Evolutionary conservation across 345 rosid genomes (phyloP).

Genomic region (Camelina neglecta): DNA sequence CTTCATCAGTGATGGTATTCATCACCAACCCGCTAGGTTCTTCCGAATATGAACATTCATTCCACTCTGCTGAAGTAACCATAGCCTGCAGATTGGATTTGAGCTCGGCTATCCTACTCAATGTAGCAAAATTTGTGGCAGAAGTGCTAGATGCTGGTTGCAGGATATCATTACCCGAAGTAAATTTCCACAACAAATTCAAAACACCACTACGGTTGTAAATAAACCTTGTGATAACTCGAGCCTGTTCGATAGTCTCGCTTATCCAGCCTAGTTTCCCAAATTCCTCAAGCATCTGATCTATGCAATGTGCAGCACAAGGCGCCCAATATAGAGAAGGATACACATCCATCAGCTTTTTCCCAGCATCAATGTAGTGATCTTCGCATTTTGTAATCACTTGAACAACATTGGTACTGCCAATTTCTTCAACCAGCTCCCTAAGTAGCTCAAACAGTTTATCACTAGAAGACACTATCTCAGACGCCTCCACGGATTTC

Average conservation of each 20-base stretch:
- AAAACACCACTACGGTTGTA: constrained; percentile 69
- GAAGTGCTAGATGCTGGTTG: constrained; percentile 59
- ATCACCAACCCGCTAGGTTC: constrained; percentile 67
- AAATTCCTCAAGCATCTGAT: constrained; percentile 81
- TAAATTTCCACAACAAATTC: constrained; percentile 72
- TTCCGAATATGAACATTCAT: constrained; percentile 64
- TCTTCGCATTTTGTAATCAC: constrained; percentile 75
- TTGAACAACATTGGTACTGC: constrained; percentile 69
- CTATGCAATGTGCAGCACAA: constrained; percentile 71
- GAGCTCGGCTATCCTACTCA: constrained; percentile 63
- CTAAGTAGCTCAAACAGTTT: constrained; percentile 60
- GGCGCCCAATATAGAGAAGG: constrained; percentile 84
- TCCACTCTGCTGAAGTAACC: constrained; percentile 90
- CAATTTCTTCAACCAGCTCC: constrained; percentile 81
- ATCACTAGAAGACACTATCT: constrained; percentile 56
- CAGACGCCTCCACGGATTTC: constrained; percentile 72
- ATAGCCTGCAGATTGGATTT: constrained; percentile 68
- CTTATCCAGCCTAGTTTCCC: constrained; percentile 55
- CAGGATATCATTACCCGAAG: constrained; percentile 72
- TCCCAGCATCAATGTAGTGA: constrained; percentile 63
- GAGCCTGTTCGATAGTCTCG: constrained; percentile 68
- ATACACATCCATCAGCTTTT: constrained; percentile 60
- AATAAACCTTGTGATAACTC: constrained; percentile 68
- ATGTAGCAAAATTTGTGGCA: constrained; percentile 68
- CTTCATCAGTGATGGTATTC: constrained; percentile 60